Base-by-base conservation (phyloP, 2,329 filamentous ascomycete genomes). In the Aspergillus udagawae region DNA sequence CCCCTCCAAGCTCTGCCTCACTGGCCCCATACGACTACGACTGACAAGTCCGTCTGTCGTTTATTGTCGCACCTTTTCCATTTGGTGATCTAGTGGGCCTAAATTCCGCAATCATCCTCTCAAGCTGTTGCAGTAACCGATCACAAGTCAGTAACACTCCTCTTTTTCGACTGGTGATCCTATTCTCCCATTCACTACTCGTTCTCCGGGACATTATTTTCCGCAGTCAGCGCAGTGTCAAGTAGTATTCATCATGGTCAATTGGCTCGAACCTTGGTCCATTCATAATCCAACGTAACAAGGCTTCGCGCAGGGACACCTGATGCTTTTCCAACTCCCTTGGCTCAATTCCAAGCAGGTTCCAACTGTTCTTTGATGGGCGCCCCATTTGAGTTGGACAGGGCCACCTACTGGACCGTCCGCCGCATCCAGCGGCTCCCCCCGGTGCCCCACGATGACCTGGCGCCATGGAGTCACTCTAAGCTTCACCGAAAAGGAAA, bases 371-470 rank as follows among this genome's bases (percentile, higher is more conserved):
- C 58, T 57, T 55, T 63, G 57, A 62, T 58, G 59, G 54, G 58
- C 59, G 60, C 59, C 53, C 55, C 56, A 54, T 59, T 51, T 57
- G 51, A 51, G 52, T n/a, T 51, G 41, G 52, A 50, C 60, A 57
- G 57, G 61, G 60, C 60, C 62, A 62, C 62, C 56, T 62, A 63
- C 63, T 55, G 60, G 52, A 60, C 56, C 56, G 55, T 60, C 58
- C 58, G 47, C 56, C 56, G 56, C 21, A 4, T 47, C 44, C 44
- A 23, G 21, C 44, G 62, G 54, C 57, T 57, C 58, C 58, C 65
- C 61, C 63, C 63, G 60, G 60, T 60, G 60, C 65, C 63, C 63
- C 64, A 61, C 64, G 62, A 62, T 65, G 64, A 65, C 64, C 60
- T 66, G 64, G 63, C 64, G 50, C 21, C 20, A 54, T 58, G 51